Conservation (phyloP, 306 rosid genomes). For the Quercus bicolor region DNA sequence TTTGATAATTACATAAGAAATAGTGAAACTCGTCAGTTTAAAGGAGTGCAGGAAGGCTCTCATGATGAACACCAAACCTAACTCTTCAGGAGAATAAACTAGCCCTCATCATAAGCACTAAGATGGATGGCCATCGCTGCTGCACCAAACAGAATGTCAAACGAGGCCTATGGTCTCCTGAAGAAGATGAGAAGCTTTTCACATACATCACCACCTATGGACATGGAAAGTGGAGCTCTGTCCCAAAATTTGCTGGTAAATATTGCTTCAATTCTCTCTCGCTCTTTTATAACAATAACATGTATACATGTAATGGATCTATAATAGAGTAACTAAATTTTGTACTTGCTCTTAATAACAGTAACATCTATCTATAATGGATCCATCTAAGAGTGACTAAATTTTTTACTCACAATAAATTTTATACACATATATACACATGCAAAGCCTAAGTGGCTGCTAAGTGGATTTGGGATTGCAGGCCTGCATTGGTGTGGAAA, state of each 20-base stretch:
- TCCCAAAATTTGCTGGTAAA: conserved; percentile 51
- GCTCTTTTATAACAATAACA: neutral
- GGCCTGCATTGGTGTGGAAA: conserved; percentile 57
- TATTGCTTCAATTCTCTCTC: neutral
- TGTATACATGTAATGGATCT: too few relatives aligned
- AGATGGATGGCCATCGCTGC: conserved; percentile 33
- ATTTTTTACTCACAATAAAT: too few relatives aligned
- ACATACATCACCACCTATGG: conserved; percentile 37
- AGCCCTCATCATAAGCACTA: neutral
- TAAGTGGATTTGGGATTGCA: neutral
- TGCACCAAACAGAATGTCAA: conserved; percentile 50
- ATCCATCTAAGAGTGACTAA: too few relatives aligned
- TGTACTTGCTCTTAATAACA: too few relatives aligned
- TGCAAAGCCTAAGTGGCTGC: too few relatives aligned
- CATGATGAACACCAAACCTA: neutral
- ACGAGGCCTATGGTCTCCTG: conserved; percentile 63
- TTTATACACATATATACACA: too few relatives aligned
- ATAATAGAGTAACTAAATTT: too few relatives aligned
- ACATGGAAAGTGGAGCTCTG: conserved; percentile 59
- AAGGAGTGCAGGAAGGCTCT: neutral
- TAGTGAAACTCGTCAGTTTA: conserved; percentile 13
- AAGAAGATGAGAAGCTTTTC: conserved; percentile 54
- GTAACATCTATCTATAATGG: too few relatives aligned
- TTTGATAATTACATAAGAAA: neutral
- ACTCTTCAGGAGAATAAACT: neutral